Evolutionary conservation across 345 rosid species (phyloP).

Genomic region (Abelmoschus esculentus): DNA sequence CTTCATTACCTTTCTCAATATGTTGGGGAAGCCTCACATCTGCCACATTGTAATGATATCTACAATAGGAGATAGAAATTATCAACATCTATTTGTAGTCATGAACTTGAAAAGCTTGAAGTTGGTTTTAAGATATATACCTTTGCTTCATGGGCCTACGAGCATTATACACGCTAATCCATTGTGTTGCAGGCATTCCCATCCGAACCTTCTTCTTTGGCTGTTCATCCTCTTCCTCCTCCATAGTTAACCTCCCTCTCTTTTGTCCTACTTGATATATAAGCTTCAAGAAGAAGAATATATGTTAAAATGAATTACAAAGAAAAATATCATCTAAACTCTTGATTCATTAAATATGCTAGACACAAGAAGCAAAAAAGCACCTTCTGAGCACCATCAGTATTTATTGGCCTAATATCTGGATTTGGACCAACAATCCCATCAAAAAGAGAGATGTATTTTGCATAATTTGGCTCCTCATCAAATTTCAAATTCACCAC

Average conservation of each 20-base stretch:
- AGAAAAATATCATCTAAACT: neutral
- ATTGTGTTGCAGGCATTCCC: conserved; percentile 99
- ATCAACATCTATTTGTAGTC: conserved; percentile 11
- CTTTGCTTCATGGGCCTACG: conserved; percentile 96
- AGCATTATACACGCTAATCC: conserved; percentile 97
- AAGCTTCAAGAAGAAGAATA: conserved; percentile 51
- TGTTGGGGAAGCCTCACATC: conserved; percentile 72
- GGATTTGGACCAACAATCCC: conserved; percentile 91
- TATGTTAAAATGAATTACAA: conserved; percentile 9
- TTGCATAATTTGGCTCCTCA: conserved; percentile 96
- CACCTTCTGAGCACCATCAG: conserved; percentile 99
- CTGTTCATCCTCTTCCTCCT: conserved; percentile 87
- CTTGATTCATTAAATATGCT: neutral
- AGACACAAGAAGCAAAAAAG: conserved; percentile 11
- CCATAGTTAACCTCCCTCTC: conserved; percentile 85
- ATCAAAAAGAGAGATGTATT: conserved; percentile 83
- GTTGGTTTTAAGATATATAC: conserved; percentile 26
- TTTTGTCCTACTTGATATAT: conserved; percentile 92
- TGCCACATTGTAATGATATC: conserved; percentile 95
- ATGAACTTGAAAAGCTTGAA: conserved; percentile 9
- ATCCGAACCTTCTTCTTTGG: conserved; percentile 88
- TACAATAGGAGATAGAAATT: conserved; percentile 24
- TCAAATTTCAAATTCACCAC: conserved; percentile 93
- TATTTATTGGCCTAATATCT: conserved; percentile 90
- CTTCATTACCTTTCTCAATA: conserved; percentile 82